A percentile compares a stretch with the other conserved stretches of the same genome.
Evolutionary conservation across 2,329 filamentous ascomycete species (phyloP).

Genomic region (Anisogramma anomala): DNA sequence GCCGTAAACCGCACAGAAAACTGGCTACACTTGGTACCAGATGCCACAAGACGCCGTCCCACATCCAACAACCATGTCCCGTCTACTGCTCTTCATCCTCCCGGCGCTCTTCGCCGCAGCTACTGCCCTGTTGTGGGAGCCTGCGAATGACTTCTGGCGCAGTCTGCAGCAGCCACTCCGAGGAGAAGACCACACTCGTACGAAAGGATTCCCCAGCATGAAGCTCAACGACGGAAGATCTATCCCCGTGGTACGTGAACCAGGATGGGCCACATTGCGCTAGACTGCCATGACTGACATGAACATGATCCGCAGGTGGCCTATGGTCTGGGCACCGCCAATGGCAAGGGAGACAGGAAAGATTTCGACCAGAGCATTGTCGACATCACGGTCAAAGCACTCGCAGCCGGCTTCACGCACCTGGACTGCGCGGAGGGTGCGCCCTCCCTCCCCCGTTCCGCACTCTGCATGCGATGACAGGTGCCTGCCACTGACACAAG

Average conservation of each 20-base stretch:
- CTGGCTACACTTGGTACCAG: too few species aligned
- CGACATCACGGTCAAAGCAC: constrained; percentile 6
- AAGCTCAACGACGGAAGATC: constrained; percentile 6
- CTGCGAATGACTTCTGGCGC: not conserved
- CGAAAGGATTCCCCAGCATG: constrained; percentile 8
- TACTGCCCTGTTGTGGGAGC: constrained; percentile 1
- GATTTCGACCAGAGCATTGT: constrained; percentile 10
- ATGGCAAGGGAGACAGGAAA: constrained; percentile 3
- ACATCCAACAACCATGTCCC: not conserved
- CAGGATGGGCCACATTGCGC: not conserved
- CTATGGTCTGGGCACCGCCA: constrained; percentile 10
- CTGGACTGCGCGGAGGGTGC: constrained; percentile 12
- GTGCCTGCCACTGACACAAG: not conserved
- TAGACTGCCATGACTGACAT: not conserved
- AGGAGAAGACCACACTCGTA: not conserved
- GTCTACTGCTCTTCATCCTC: not conserved
- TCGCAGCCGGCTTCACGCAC: constrained; percentile 9
- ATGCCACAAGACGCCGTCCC: not conserved
- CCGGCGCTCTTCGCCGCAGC: constrained; percentile 1
- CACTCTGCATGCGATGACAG: too few species aligned
- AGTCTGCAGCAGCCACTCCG: constrained; percentile 5
- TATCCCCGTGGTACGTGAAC: constrained; percentile 4
- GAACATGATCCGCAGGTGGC: not conserved
- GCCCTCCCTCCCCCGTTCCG: not conserved
- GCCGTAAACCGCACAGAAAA: too few species aligned